These are phyloP conservation scores for Ceratobasidium sp. DNA, from an alignment of 1,284 basidiomycete species.

Conservation along the genomic window DNA sequence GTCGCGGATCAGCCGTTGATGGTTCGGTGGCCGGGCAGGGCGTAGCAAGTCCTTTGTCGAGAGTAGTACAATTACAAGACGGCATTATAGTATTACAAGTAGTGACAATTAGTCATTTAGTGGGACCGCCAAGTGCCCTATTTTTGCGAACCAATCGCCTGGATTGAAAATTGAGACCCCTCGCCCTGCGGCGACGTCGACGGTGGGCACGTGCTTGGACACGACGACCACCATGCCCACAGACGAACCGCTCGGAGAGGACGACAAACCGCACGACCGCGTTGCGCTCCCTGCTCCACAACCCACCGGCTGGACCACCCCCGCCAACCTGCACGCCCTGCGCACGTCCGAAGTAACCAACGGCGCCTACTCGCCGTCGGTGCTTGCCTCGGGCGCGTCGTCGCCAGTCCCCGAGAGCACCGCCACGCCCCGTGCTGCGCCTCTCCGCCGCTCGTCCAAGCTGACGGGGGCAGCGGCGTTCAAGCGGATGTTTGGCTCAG, in stretches of 20 bases:
- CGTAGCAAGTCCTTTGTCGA: too few relatives aligned
- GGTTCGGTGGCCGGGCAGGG: too few relatives aligned
- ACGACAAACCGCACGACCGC: neutral
- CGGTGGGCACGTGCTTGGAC: neutral
- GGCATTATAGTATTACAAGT: too few relatives aligned
- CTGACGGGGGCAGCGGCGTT: conserved; percentile 32
- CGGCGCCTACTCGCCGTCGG: conserved; percentile 26
- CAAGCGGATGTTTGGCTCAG: conserved; percentile 41
- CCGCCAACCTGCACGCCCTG: conserved; percentile 36
- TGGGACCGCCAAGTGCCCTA: conserved; percentile 6
- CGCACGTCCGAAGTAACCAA: conserved; percentile 37
- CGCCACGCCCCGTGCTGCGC: conserved; percentile 10
- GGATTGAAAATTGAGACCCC: neutral
- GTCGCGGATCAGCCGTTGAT: too few relatives aligned
- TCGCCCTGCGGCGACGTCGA: conserved; percentile 11
- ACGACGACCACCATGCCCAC: conserved; percentile 2
- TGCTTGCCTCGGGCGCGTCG: conserved; percentile 20
- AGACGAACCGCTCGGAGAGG: neutral
- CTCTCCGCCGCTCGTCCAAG: conserved; percentile 29
- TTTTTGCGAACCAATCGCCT: conserved; percentile 24
- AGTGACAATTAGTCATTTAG: too few relatives aligned
- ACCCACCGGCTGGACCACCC: conserved; percentile 33
- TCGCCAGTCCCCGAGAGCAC: conserved; percentile 23
- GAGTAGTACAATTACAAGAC: too few relatives aligned
- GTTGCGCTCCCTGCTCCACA: conserved; percentile 36